These are phyloP conservation scores for Phyllosticta citrichinensis DNA, from an alignment of 2,329 filamentous ascomycete genomes.

Conservation along the genomic window DNA sequence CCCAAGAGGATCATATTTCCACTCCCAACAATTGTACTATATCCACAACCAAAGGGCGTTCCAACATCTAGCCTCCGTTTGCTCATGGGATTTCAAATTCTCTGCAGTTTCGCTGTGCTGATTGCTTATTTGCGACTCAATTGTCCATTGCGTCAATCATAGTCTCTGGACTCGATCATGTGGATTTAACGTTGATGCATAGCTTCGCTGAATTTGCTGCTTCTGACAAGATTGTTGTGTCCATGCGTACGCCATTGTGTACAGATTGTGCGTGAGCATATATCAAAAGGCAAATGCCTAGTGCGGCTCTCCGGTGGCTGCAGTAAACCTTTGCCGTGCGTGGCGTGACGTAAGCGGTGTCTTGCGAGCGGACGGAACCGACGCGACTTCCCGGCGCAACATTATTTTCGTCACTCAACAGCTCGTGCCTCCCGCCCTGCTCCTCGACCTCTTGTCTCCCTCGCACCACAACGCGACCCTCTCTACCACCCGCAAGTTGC, in stretches of 20 bases:
- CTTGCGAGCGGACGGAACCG: slow-evolving; percentile 2
- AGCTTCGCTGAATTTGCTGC: no score
- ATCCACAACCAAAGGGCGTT: not conserved
- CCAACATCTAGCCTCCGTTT: not conserved
- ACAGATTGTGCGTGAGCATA: not conserved
- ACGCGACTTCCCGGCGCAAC: slow-evolving; percentile 4
- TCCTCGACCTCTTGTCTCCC: not conserved
- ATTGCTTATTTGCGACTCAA: no score
- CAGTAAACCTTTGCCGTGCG: not conserved
- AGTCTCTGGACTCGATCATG: no score
- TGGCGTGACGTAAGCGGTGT: slow-evolving; percentile 6
- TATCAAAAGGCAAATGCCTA: not conserved
- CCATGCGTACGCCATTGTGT: no score
- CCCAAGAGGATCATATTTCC: slow-evolving; percentile 3
- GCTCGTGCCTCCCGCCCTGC: not conserved
- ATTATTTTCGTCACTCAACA: slow-evolving; percentile 6
- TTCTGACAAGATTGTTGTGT: no score
- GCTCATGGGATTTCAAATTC: not conserved
- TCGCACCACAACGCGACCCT: not conserved
- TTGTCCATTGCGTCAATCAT: no score
- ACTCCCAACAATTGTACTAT: slow-evolving; percentile 4
- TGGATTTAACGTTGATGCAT: no score
- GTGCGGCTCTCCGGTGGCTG: not conserved
- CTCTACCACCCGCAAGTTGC: not conserved
- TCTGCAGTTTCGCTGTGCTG: not conserved